Percentiles rank a stretch among this genome's conserved stretches.
phyloP scores from a whole-genome alignment of 2,329 filamentous ascomycete genomes.

The Cryphonectria japonica region DNA sequence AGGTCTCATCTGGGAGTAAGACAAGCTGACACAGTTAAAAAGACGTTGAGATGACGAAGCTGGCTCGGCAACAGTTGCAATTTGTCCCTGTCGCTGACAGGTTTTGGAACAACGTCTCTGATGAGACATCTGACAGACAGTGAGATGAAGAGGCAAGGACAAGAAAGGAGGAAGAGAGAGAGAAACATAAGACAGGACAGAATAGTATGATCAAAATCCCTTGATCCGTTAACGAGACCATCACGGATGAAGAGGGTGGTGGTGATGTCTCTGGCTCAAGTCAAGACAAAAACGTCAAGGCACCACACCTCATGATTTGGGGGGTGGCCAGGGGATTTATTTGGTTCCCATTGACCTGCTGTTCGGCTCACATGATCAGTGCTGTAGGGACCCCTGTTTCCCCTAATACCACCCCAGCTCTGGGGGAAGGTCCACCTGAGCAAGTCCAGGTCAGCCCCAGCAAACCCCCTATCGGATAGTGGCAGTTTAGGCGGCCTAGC shows the following conservation, averaged over 20 bases:
- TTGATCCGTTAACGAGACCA: background rate
- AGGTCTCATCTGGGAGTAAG: background rate
- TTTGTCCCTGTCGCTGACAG: background rate
- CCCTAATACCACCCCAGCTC: no score
- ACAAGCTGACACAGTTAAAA: background rate
- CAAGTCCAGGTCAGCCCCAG: background rate
- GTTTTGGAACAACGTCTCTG: background rate
- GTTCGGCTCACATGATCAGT: background rate
- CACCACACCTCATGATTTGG: no score
- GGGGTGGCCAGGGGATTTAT: background rate
- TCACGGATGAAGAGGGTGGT: background rate
- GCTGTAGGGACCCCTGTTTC: background rate
- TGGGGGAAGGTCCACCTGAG: background rate
- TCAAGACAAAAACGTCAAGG: background rate
- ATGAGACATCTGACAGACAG: background rate
- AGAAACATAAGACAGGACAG: background rate
- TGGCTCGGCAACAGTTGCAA: background rate
- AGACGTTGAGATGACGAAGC: background rate
- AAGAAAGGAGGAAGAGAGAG: background rate
- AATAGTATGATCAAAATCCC: background rate
- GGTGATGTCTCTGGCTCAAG: background rate
- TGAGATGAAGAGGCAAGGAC: background rate
- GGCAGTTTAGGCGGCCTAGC: background rate
- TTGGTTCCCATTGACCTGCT: background rate
- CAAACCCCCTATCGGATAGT: background rate